A percentile compares a stretch with the other conserved stretches of the same genome.
Conservation (phyloP, 495 filamentous ascomycete genomes). For the Chaetomium tenue region DNA sequence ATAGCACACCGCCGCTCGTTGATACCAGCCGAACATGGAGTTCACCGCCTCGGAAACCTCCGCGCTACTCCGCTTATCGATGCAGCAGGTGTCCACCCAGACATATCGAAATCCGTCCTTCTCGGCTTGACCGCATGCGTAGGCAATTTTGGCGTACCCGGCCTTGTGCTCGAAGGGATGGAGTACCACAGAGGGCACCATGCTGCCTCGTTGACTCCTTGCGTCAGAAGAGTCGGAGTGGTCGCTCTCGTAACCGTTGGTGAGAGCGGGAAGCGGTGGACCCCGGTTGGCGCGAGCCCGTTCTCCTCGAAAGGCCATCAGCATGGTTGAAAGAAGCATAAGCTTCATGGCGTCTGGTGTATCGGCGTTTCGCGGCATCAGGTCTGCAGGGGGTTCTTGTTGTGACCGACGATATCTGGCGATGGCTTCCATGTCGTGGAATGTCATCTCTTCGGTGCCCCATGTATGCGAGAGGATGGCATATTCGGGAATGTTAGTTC, state of each 20-base stretch:
- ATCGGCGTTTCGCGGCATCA: constrained; percentile 1
- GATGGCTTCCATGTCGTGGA: constrained; percentile 27
- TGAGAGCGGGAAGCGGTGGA: constrained; percentile 16
- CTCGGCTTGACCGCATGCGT: constrained; percentile 27
- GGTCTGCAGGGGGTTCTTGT: constrained; percentile 4
- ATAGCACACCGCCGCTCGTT: constrained; percentile 28
- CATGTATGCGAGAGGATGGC: constrained; percentile 50
- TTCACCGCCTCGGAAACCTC: constrained; percentile 34
- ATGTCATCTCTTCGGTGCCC: constrained; percentile 40
- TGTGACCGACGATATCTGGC: constrained; percentile 21
- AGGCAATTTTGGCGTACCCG: constrained; percentile 28
- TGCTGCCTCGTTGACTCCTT: neutral
- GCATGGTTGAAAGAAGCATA: constrained; percentile 32
- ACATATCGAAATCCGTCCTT: constrained; percentile 24
- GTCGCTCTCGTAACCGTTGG: constrained; percentile 17
- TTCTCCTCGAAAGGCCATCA: constrained; percentile 30
- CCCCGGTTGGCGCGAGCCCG: neutral
- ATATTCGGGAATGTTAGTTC: constrained; percentile 36
- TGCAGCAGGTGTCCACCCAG: constrained; percentile 35
- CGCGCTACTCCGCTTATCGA: constrained; percentile 28
- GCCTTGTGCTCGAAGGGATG: constrained; percentile 27
- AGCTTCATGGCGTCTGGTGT: constrained; percentile 28
- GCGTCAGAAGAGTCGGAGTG: constrained; percentile 9
- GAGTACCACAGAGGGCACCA: neutral
- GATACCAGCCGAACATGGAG: constrained; percentile 33